These are phyloP conservation scores for Aspergillus sp. DNA, from an alignment of 2,329 filamentous ascomycete species.

Conservation along the genomic window DNA sequence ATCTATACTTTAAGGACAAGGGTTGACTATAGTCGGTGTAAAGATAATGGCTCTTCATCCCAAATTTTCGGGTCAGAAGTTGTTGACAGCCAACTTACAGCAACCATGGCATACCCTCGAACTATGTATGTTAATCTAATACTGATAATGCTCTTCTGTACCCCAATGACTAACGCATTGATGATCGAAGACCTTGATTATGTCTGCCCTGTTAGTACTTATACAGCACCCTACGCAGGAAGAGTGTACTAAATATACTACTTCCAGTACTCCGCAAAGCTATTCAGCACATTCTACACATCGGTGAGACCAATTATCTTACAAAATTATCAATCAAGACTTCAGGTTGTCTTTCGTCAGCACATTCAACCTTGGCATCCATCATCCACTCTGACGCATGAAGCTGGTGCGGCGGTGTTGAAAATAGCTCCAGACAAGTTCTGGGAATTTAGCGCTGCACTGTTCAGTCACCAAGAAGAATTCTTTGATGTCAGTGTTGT, in stretches of 20 bases:
- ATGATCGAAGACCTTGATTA: slow-evolving; percentile 71
- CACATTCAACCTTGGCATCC: slow-evolving; percentile 97
- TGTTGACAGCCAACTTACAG: slow-evolving; percentile 23
- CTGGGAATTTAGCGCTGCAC: slow-evolving; percentile 72
- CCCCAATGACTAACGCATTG: not conserved
- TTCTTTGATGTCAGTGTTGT: slow-evolving; percentile 87
- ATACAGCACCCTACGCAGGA: not conserved
- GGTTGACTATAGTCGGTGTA: not conserved
- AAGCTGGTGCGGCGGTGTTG: slow-evolving; percentile 81
- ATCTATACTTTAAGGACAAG: not conserved
- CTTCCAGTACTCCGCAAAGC: slow-evolving; percentile 62
- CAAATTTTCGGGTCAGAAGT: slow-evolving; percentile 57
- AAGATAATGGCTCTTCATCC: slow-evolving; percentile 59
- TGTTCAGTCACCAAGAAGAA: slow-evolving; percentile 69
- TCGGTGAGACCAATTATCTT: slow-evolving; percentile 65
- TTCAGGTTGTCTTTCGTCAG: slow-evolving; percentile 82
- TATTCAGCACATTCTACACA: slow-evolving; percentile 75
- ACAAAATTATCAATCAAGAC: slow-evolving; percentile 58
- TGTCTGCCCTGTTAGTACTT: slow-evolving; percentile 66
- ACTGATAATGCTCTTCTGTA: not conserved
- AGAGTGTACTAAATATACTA: slow-evolving; percentile 21
- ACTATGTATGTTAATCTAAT: slow-evolving; percentile 33
- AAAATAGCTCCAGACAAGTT: slow-evolving; percentile 70
- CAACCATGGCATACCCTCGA: slow-evolving; percentile 40
- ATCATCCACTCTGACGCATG: slow-evolving; percentile 68